These are phyloP conservation scores for Jacaranda mimosifolia DNA, from an alignment of 257 asterid genomes.

Conservation along the genomic window DNA sequence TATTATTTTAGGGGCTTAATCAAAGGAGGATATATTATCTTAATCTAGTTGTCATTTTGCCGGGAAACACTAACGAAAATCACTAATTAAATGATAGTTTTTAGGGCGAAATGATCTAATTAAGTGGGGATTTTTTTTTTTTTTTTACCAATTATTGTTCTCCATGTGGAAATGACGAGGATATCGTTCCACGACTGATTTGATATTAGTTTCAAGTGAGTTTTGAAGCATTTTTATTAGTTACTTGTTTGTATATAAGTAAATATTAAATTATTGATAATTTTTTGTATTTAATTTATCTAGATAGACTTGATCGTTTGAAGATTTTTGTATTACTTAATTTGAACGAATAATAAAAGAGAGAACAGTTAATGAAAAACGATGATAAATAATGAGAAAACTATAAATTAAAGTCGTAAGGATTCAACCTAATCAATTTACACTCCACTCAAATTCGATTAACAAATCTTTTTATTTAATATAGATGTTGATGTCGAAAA, in stretches of 20 bases:
- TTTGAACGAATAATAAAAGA: too few species aligned
- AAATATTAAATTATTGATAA: neutral
- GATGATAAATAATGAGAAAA: too few species aligned
- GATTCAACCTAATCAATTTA: too few species aligned
- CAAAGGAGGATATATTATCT: neutral
- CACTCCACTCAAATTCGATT: too few species aligned
- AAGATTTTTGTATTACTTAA: too few species aligned
- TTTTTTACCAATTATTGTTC: constrained; percentile 29
- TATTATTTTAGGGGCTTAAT: neutral
- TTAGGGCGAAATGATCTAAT: too few species aligned
- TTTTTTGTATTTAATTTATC: too few species aligned
- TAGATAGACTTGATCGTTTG: too few species aligned
- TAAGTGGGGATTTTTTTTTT: constrained; percentile 21
- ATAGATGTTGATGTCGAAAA: too few species aligned
- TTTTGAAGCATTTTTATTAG: neutral
- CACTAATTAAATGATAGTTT: constrained; percentile 12
- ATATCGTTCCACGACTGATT: neutral
- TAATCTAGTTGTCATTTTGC: constrained; percentile 4
- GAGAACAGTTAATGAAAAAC: too few species aligned
- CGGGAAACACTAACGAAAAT: neutral
- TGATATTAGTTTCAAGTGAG: neutral
- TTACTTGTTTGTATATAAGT: neutral
- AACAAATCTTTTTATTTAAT: too few species aligned
- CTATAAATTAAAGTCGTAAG: too few species aligned
- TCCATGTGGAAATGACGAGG: constrained; percentile 21